These are phyloP conservation scores for Epicoccum sorghinum DNA, from an alignment of 2,329 filamentous ascomycete genomes.

Conservation along the genomic window DNA sequence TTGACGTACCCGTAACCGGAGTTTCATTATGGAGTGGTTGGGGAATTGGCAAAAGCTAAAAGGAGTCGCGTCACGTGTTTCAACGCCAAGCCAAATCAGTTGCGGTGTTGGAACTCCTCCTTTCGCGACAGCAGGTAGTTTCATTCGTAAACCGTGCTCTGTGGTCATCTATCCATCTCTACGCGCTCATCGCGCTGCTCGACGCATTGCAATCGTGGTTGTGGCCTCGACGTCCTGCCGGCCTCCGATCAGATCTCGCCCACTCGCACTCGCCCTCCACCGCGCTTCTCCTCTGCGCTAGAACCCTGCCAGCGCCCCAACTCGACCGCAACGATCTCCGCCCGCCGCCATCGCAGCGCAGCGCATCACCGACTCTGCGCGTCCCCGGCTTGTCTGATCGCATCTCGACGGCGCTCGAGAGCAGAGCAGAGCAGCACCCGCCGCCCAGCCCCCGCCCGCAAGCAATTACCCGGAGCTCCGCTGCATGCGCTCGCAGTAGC, in stretches of 20 bases:
- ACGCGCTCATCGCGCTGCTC: conserved; percentile 16
- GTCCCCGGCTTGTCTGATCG: conserved; percentile 1
- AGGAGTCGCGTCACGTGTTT: conserved; percentile 1
- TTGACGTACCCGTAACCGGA: no score
- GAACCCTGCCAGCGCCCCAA: conserved; percentile 8
- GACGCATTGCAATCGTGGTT: conserved; percentile 16
- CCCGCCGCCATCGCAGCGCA: conserved; percentile 23
- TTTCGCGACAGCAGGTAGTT: neutral
- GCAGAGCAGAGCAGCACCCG: neutral
- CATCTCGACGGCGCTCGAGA: neutral
- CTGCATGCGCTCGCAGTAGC: conserved; percentile 24
- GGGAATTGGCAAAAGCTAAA: neutral
- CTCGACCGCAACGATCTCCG: conserved; percentile 9
- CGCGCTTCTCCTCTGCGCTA: conserved; percentile 15
- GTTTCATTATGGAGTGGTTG: neutral
- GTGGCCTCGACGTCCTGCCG: conserved; percentile 9
- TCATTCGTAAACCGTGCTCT: conserved; percentile 8
- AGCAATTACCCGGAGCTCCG: conserved; percentile 18
- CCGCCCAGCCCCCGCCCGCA: conserved; percentile 12
- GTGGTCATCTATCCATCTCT: neutral
- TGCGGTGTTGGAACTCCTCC: neutral
- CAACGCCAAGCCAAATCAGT: neutral
- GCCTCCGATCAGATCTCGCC: conserved; percentile 5
- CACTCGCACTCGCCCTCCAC: neutral
- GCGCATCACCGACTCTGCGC: conserved; percentile 16